These are phyloP conservation scores for Dothistroma pini DNA, from an alignment of 2,329 filamentous ascomycete genomes.

Conservation along the genomic window DNA sequence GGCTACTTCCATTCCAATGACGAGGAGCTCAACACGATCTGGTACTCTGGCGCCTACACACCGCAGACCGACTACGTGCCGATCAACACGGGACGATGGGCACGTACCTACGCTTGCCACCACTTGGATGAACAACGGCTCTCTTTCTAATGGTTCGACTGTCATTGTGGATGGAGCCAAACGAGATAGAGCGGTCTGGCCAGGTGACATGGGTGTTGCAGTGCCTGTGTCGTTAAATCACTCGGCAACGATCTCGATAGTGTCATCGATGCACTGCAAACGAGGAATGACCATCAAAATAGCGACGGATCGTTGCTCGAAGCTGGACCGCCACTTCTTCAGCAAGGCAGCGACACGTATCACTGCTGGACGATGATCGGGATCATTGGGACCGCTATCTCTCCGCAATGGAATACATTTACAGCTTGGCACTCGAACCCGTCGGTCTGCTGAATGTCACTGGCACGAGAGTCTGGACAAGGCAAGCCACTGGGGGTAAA, in stretches of 20 bases:
- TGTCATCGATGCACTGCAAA: conserved; percentile 47
- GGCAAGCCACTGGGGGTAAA: conserved; percentile 49
- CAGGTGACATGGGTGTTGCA: conserved; percentile 51
- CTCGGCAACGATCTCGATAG: conserved; percentile 41
- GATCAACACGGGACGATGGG: conserved; percentile 33
- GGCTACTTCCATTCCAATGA: conserved; percentile 38
- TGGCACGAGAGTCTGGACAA: conserved; percentile 45
- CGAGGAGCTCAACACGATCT: conserved; percentile 53
- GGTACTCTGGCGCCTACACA: conserved; percentile 52
- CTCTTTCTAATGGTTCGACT: conserved; percentile 33
- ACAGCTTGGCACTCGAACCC: conserved; percentile 41
- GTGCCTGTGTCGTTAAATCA: conserved; percentile 42
- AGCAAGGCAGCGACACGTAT: conserved; percentile 47
- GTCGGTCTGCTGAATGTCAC: conserved; percentile 47
- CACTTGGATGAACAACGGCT: conserved; percentile 37
- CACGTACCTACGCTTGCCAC: conserved; percentile 18
- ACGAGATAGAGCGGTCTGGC: conserved; percentile 40
- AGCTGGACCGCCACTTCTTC: conserved; percentile 39
- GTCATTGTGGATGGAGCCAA: conserved; percentile 41
- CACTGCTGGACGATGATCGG: conserved; percentile 51
- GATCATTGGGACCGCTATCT: conserved; percentile 45
- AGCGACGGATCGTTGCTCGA: conserved; percentile 38
- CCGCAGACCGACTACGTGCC: conserved; percentile 39
- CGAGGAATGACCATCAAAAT: conserved; percentile 45
- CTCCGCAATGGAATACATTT: conserved; percentile 42